These are phyloP conservation scores for Tolypocladium paradoxum DNA, from an alignment of 2,329 filamentous ascomycete species.

Conservation along the genomic window DNA sequence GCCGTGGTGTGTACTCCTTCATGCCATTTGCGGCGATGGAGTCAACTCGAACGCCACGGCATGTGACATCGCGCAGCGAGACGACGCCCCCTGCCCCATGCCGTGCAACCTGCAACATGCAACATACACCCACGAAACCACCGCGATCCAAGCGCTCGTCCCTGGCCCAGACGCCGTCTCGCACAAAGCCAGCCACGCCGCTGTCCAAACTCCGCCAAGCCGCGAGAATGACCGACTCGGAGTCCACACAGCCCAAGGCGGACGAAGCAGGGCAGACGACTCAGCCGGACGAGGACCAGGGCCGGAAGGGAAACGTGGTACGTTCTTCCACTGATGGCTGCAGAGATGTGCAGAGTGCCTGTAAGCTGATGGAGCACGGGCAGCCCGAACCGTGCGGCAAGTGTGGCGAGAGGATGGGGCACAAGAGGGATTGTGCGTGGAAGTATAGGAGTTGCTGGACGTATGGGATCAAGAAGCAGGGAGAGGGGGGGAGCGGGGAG, in stretches of 20 bases:
- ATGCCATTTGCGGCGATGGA: too few species aligned
- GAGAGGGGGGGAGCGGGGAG: not conserved
- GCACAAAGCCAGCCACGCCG: not conserved
- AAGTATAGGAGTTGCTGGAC: not conserved
- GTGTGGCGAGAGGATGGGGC: not conserved
- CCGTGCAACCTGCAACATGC: not conserved
- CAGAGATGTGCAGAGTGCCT: not conserved
- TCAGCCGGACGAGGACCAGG: not conserved
- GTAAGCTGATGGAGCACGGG: not conserved
- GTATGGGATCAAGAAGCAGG: not conserved
- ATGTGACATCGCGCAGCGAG: not conserved
- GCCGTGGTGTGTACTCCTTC: too few species aligned
- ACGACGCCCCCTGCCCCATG: not conserved
- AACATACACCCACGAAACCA: too few species aligned
- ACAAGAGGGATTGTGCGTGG: not conserved
- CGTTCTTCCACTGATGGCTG: not conserved
- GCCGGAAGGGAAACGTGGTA: not conserved
- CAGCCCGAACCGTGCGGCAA: not conserved
- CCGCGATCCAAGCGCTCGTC: not conserved
- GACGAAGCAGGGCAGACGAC: not conserved
- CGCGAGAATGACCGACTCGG: not conserved
- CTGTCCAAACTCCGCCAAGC: not conserved
- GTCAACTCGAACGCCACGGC: too few species aligned
- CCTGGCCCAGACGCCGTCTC: not conserved
- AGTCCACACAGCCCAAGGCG: not conserved